These are phyloP conservation scores for Diaporthe vexans DNA, from an alignment of 2,329 filamentous ascomycete genomes.

Conservation along the genomic window DNA sequence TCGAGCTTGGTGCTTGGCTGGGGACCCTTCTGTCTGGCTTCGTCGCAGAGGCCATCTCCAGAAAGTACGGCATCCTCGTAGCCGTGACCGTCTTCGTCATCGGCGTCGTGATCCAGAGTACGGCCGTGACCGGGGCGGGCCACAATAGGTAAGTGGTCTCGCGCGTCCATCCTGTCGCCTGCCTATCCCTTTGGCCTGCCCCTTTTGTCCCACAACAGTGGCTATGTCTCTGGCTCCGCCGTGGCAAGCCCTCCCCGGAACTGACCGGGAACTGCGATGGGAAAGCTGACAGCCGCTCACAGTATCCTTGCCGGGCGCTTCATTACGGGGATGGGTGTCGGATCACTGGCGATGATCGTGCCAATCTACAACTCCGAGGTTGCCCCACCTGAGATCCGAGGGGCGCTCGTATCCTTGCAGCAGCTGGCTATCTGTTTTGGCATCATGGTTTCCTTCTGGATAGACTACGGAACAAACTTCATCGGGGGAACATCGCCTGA, in stretches of 20 bases:
- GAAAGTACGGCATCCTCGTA: constrained; percentile 78
- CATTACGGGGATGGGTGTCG: constrained; percentile 75
- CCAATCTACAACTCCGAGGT: constrained; percentile 64
- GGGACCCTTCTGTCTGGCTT: constrained; percentile 79
- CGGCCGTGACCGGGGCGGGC: constrained; percentile 68
- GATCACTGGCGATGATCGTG: constrained; percentile 75
- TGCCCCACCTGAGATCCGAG: constrained; percentile 62
- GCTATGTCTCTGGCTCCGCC: too few relatives aligned
- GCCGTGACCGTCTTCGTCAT: constrained; percentile 77
- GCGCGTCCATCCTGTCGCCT: neutral
- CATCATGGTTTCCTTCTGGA: constrained; percentile 76
- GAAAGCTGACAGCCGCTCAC: neutral
- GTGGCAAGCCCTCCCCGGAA: too few relatives aligned
- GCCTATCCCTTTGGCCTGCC: neutral
- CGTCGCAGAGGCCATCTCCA: constrained; percentile 76
- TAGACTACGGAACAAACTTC: constrained; percentile 75
- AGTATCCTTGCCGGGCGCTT: constrained; percentile 41
- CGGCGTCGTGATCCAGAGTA: constrained; percentile 78
- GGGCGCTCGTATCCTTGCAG: constrained; percentile 61
- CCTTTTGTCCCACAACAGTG: neutral
- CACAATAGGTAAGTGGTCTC: constrained; percentile 47
- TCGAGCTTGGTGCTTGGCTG: constrained; percentile 84
- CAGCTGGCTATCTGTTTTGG: constrained; percentile 72
- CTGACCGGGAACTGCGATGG: too few relatives aligned
- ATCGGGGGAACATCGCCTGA: constrained; percentile 68